Evolutionary conservation across 23 red algal species (phyloP).

Genomic region (Gracilaria gracilis): DNA sequence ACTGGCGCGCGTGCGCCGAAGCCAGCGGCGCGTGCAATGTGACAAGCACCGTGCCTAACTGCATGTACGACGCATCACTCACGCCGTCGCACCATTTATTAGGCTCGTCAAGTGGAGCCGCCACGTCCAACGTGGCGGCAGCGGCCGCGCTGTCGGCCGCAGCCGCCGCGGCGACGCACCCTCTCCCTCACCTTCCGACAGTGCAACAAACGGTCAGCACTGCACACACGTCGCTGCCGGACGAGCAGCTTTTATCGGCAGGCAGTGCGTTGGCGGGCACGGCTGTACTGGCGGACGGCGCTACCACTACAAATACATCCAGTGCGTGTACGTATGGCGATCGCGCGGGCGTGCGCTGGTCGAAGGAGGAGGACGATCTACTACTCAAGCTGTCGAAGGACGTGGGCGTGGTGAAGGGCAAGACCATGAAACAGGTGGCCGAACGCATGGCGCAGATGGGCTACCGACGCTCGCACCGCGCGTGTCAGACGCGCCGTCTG

Average conservation of each 20-base stretch:
- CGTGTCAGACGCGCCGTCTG: conserved; percentile 32
- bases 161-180: not conserved
- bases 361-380: conserved; percentile 41
- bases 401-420: conserved; percentile 34
- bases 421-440: conserved; percentile 39
- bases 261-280: not conserved
- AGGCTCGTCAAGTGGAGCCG: not conserved
- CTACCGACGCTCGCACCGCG: conserved; percentile 35
- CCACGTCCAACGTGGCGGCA: not conserved
- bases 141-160: not conserved
- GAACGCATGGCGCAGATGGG: conserved; percentile 43
- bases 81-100: not conserved
- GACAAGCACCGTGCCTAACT: not conserved
- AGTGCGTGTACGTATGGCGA: conserved; percentile 11
- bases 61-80: conserved; percentile 24
- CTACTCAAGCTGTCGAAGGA: conserved; percentile 18
- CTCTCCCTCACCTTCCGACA: not conserved
- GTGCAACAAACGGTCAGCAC: not conserved
- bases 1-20: conserved; percentile 16
- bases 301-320: not conserved
- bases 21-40: not conserved
- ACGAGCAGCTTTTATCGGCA: not conserved
- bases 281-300: not conserved
- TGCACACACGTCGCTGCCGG: not conserved
- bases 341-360: conserved; percentile 36